These are phyloP conservation scores for Fistulinella cinereoalba DNA, from an alignment of 1,284 basidiomycete genomes.

Conservation along the genomic window DNA sequence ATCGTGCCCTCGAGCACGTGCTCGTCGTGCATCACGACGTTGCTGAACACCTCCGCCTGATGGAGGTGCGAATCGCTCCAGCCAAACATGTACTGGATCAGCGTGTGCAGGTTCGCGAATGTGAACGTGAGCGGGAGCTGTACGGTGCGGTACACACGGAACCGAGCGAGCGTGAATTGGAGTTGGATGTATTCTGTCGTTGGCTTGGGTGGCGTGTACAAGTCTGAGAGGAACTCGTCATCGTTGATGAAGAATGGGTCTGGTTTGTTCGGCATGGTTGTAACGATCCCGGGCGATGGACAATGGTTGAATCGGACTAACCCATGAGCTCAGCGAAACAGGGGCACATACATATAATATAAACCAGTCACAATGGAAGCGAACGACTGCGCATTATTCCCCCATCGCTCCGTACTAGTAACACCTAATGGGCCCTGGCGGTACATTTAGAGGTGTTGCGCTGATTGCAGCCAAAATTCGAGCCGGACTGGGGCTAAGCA, in stretches of 20 bases:
- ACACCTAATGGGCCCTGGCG: no score
- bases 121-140: constrained; percentile 35
- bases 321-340: no score
- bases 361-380: no score
- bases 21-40: constrained; percentile 26
- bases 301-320: no score
- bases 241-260: not conserved
- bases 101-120: constrained; percentile 36
- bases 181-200: constrained; percentile 30
- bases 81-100: constrained; percentile 38
- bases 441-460: no score
- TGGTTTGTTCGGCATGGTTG: constrained; percentile 8
- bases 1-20: constrained; percentile 24
- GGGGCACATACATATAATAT: no score
- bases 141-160: constrained; percentile 32
- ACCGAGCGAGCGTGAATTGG: constrained; percentile 33
- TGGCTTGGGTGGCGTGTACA: constrained; percentile 13
- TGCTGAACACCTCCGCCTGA: constrained; percentile 24
- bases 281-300: not conserved
- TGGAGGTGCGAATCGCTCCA: constrained; percentile 34
- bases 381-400: no score
- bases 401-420: no score
- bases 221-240: not conserved
- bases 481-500: no score
- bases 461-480: no score